phyloP scores from a whole-genome alignment of 768 basidiomycete genomes.

The Mycena amicta region DNA sequence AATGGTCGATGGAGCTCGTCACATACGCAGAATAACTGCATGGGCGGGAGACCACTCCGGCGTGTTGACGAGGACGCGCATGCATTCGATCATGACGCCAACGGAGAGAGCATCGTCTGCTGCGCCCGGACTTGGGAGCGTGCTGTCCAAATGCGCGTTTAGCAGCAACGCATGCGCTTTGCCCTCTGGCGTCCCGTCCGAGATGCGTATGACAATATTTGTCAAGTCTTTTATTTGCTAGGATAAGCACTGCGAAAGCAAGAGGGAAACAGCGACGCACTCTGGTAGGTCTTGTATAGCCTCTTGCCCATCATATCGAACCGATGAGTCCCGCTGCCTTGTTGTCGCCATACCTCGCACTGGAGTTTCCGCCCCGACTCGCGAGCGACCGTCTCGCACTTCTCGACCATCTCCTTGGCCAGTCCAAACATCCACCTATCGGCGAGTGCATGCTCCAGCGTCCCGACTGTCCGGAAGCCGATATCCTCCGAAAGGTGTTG shows the following conservation, averaged over 20 bases:
- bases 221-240: slow-evolving; percentile 50
- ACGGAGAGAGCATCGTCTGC: slow-evolving; percentile 88
- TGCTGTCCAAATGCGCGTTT: slow-evolving; percentile 89
- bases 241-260: background rate
- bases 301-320: slow-evolving; percentile 92
- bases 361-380: slow-evolving; percentile 62
- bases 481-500: slow-evolving; percentile 81
- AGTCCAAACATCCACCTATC: slow-evolving; percentile 81
- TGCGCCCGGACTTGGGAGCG: slow-evolving; percentile 86
- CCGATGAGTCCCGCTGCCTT: slow-evolving; percentile 84
- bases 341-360: slow-evolving; percentile 90
- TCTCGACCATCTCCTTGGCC: slow-evolving; percentile 58
- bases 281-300: slow-evolving; percentile 83
- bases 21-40: slow-evolving; percentile 76
- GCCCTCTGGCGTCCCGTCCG: slow-evolving; percentile 67
- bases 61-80: slow-evolving; percentile 73
- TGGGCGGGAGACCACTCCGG: slow-evolving; percentile 73
- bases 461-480: slow-evolving; percentile 91
- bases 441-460: slow-evolving; percentile 81
- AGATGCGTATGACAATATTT: slow-evolving; percentile 87
- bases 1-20: background rate
- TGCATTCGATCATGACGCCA: slow-evolving; percentile 89
- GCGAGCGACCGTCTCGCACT: slow-evolving; percentile 60
- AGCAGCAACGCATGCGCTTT: slow-evolving; percentile 86
- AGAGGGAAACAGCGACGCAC: slow-evolving; percentile 5